phyloP scores from a whole-genome alignment of 257 asterid genomes.

The Solanum tacnaense region DNA sequence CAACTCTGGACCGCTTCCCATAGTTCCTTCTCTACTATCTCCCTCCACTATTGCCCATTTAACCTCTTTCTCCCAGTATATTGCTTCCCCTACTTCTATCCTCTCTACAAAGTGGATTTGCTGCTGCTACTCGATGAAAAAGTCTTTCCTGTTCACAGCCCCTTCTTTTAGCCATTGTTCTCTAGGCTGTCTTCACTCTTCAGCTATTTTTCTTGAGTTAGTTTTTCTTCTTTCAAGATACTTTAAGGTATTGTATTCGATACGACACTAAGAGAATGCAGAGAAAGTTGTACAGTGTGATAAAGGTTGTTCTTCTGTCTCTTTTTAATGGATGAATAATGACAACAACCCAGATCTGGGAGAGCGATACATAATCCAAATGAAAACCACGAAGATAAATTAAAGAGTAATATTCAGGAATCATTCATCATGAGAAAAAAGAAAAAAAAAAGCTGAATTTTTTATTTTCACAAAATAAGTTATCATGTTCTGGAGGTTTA shows the following conservation, averaged over 20 bases:
- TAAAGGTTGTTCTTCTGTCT: not conserved
- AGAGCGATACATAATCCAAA: not conserved
- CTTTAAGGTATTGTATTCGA: not conserved
- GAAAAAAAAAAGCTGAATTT: too few relatives aligned
- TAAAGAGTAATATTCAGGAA: not conserved
- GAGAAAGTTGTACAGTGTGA: not conserved
- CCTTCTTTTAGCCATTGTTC: not conserved
- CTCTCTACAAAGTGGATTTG: not conserved
- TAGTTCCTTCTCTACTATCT: not conserved
- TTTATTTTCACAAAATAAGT: not conserved
- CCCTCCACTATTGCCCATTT: not conserved
- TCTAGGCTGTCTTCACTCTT: not conserved
- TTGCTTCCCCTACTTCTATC: not conserved
- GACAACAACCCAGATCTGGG: not conserved
- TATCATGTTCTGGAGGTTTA: not conserved
- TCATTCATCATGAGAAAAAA: not conserved
- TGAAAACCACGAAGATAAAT: not conserved
- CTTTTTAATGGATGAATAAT: not conserved
- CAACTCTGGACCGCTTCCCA: not conserved
- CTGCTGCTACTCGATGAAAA: not conserved
- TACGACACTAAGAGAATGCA: not conserved
- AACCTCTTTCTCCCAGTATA: not conserved
- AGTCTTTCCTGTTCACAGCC: not conserved
- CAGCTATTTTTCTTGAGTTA: not conserved
- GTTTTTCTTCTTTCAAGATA: not conserved